Percentiles rank a stretch among this genome's conserved stretches.
These are phyloP conservation scores for Volutella citrinella DNA, from an alignment of 2,329 filamentous ascomycete species.

Conservation along the genomic window DNA sequence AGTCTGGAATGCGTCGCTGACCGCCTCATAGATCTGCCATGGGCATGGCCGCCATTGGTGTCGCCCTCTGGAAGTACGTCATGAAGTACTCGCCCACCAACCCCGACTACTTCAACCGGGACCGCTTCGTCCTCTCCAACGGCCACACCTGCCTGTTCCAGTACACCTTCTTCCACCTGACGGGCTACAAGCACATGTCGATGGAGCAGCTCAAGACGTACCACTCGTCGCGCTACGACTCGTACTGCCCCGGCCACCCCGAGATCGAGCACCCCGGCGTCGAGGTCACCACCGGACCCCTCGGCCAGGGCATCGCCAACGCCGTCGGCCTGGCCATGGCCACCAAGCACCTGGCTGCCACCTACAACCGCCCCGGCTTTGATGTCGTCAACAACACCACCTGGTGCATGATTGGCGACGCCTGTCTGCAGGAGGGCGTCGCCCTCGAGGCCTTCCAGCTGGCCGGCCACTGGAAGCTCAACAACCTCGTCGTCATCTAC, in stretches of 20 bases:
- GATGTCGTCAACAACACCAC: constrained; percentile 49
- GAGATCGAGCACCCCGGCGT: constrained; percentile 57
- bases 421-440: constrained; percentile 57
- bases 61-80: constrained; percentile 58
- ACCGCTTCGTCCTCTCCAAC: constrained; percentile 62
- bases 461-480: constrained; percentile 52
- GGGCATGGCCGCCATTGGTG: constrained; percentile 60
- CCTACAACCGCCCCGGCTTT: constrained; percentile 48
- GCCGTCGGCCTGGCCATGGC: constrained; percentile 58
- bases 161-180: constrained; percentile 51
- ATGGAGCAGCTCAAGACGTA: constrained; percentile 56
- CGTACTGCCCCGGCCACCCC: constrained; percentile 53
- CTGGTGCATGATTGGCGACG: constrained; percentile 57
- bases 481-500: constrained; percentile 57
- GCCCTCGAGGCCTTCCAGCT: constrained; percentile 54
- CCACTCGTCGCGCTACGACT: constrained; percentile 40
- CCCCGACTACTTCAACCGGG: constrained; percentile 57
- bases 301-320: constrained; percentile 60
- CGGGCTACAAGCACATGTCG: constrained; percentile 53
- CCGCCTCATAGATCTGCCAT: constrained; percentile 40
- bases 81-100: constrained; percentile 59
- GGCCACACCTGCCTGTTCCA: constrained; percentile 55
- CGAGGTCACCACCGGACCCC: constrained; percentile 57
- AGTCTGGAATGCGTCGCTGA: not conserved
- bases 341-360: constrained; percentile 51